A percentile compares a stretch with the other conserved stretches of the same genome.
Conservation (phyloP, 164 flowering plant genomes). For the Platanus orientalis region DNA sequence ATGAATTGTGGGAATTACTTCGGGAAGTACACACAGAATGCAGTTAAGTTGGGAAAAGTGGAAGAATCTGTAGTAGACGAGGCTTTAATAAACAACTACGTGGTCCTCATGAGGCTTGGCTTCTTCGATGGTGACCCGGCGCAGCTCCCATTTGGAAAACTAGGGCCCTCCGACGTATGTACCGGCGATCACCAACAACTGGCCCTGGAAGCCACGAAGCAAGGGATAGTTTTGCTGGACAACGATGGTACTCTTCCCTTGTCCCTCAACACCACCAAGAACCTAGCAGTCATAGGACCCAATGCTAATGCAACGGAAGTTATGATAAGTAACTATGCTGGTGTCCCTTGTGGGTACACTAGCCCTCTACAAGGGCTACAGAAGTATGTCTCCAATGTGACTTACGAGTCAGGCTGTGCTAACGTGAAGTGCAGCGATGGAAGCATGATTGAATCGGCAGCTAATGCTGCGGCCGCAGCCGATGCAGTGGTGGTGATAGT, state of each 20-base stretch:
- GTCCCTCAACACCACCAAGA: slow-evolving; percentile 15
- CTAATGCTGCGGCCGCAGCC: slow-evolving; percentile 31
- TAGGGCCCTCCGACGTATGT: slow-evolving; percentile 56
- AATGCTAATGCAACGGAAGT: slow-evolving; percentile 45
- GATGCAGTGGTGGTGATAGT: slow-evolving; percentile 54
- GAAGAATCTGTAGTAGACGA: slow-evolving; percentile 38
- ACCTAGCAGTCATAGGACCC: slow-evolving; percentile 60
- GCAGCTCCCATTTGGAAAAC: slow-evolving; percentile 42
- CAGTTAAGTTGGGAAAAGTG: slow-evolving; percentile 42
- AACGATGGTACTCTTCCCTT: slow-evolving; percentile 51
- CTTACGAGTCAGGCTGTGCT: slow-evolving; percentile 38
- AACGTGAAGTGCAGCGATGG: slow-evolving; percentile 33
- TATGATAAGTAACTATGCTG: slow-evolving; percentile 72
- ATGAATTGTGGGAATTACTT: slow-evolving; percentile 56
- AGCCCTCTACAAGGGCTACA: slow-evolving; percentile 52
- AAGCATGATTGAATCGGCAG: slow-evolving; percentile 32
- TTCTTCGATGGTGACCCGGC: slow-evolving; percentile 60
- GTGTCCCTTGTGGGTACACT: slow-evolving; percentile 53
- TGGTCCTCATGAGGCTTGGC: slow-evolving; percentile 70
- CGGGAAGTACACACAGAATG: slow-evolving; percentile 37
- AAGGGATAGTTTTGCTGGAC: slow-evolving; percentile 64
- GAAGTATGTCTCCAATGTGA: slow-evolving; percentile 18
- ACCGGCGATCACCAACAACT: slow-evolving; percentile 32
- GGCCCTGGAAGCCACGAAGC: slow-evolving; percentile 65
- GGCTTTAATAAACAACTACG: slow-evolving; percentile 43